phyloP scores from a whole-genome alignment of 1,139 yeast genomes.

The Schwanniomyces etchellsii region DNA sequence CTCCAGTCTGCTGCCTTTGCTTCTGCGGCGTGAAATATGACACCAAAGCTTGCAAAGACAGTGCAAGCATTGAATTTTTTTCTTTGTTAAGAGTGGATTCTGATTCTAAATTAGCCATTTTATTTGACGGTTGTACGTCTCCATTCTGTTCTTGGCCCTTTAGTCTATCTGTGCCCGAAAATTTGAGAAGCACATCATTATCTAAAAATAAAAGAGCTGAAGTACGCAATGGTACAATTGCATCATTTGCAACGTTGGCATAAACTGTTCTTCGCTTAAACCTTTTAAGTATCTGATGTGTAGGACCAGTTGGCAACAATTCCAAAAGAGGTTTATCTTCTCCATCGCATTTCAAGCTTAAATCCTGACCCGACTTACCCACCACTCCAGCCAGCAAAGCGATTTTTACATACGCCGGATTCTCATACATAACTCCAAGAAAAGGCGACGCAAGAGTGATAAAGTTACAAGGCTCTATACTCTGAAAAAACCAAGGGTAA shows the following conservation, averaged over 20 bases:
- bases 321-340: slow-evolving; percentile 59
- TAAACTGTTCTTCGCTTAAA: slow-evolving; percentile 71
- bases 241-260: slow-evolving; percentile 81
- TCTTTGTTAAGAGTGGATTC: slow-evolving; percentile 2
- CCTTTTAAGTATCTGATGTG: slow-evolving; percentile 56
- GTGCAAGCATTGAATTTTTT: slow-evolving; percentile 19
- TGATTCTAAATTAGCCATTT: slow-evolving; percentile 5
- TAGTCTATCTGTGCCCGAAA: slow-evolving; percentile 9
- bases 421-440: slow-evolving; percentile 78
- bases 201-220: slow-evolving; percentile 75
- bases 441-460: slow-evolving; percentile 84
- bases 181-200: slow-evolving; percentile 35
- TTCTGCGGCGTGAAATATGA: slow-evolving; percentile 44
- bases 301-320: slow-evolving; percentile 75
- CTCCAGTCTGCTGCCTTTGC: slow-evolving; percentile 25
- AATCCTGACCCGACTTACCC: slow-evolving; percentile 91
- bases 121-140: slow-evolving; percentile 10
- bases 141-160: slow-evolving; percentile 8
- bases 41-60: slow-evolving; percentile 40
- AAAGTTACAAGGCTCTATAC: slow-evolving; percentile 72
- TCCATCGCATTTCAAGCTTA: slow-evolving; percentile 53
- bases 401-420: slow-evolving; percentile 80
- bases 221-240: slow-evolving; percentile 89
- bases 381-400: slow-evolving; percentile 85
- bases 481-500: slow-evolving; percentile 66